Evolutionary conservation across 2,329 filamentous ascomycete genomes (phyloP).

Genomic region (Beauveria bassiana): DNA sequence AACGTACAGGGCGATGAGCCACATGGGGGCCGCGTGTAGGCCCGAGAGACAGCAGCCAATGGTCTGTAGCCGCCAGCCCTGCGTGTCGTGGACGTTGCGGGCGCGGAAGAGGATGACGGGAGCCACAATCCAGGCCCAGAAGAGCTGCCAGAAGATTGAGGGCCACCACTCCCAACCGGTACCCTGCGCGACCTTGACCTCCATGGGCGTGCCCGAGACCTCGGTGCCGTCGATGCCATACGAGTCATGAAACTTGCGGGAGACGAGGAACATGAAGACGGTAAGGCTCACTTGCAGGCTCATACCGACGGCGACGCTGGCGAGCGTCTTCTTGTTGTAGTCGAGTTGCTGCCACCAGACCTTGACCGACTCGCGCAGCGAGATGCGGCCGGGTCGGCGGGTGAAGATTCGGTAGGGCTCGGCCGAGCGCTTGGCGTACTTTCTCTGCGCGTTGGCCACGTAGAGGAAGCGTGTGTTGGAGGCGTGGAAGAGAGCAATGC

Average conservation of each 20-base stretch:
- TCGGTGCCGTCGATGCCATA: conserved; percentile 57
- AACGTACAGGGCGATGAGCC: conserved; percentile 52
- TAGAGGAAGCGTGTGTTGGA: conserved; percentile 54
- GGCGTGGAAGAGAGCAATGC: conserved; percentile 59
- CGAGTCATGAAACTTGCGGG: conserved; percentile 55
- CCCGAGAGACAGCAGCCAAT: conserved; percentile 42
- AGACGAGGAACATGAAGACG: conserved; percentile 53
- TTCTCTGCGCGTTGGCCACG: conserved; percentile 47
- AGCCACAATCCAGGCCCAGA: conserved; percentile 56
- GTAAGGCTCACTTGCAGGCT: conserved; percentile 49
- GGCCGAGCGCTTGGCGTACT: conserved; percentile 22
- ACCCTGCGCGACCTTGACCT: conserved; percentile 36
- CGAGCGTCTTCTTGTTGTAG: conserved; percentile 41
- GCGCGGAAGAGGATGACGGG: conserved; percentile 55
- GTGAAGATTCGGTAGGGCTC: conserved; percentile 15
- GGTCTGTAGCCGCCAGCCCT: conserved; percentile 59
- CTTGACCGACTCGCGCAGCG: conserved; percentile 21
- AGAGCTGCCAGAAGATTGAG: conserved; percentile 55
- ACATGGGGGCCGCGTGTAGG: conserved; percentile 58
- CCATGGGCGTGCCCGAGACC: conserved; percentile 45
- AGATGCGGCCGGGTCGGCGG: conserved; percentile 16
- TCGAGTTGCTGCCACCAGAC: conserved; percentile 33
- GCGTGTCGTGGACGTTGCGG: conserved; percentile 53
- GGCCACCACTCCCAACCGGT: conserved; percentile 64
- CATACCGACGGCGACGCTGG: conserved; percentile 47